phyloP scores from a whole-genome alignment of 805 yeast species.

The Brettanomyces anomalus region DNA sequence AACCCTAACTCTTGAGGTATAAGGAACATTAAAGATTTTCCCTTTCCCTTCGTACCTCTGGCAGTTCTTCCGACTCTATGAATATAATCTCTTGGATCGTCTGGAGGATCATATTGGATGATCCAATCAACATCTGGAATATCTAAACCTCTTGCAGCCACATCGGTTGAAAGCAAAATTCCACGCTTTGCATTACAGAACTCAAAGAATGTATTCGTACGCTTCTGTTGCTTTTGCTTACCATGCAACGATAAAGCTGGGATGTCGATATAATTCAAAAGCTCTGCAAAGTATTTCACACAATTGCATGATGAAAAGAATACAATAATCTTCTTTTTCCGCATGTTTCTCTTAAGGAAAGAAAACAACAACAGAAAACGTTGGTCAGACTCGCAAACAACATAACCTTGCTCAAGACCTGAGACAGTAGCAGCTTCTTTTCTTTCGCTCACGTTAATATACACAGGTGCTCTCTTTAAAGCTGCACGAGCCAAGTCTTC shows the following conservation, averaged over 20 bases:
- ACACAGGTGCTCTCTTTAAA: conserved; percentile 83
- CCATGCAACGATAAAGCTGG: conserved; percentile 97
- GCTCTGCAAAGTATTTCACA: conserved; percentile 92
- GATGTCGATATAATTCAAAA: conserved; percentile 89
- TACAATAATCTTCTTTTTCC: conserved; percentile 91
- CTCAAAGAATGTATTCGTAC: conserved; percentile 97
- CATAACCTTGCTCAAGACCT: conserved; percentile 97
- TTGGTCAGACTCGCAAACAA: conserved; percentile 93
- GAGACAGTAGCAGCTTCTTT: conserved; percentile 86
- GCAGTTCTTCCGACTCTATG: conserved; percentile 99
- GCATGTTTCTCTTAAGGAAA: conserved; percentile 83
- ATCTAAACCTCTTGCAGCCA: conserved; percentile 98
- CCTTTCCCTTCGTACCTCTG: conserved; percentile 81
- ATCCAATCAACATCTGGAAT: conserved; percentile 99
- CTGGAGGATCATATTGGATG: conserved; percentile 98
- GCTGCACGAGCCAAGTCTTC: conserved; percentile 97
- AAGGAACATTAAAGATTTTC: conserved; percentile 90
- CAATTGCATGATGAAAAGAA: conserved; percentile 94
- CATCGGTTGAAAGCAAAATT: conserved; percentile 90
- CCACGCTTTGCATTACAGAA: conserved; percentile 97
- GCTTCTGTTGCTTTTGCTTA: conserved; percentile 96
- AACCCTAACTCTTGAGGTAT: conserved; percentile 93
- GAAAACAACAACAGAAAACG: conserved; percentile 85
- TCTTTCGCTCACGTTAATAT: conserved; percentile 86
- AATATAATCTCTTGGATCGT: conserved; percentile 98